Conservation (phyloP, 345 rosid species). For the Leavenworthia alabamica region DNA sequence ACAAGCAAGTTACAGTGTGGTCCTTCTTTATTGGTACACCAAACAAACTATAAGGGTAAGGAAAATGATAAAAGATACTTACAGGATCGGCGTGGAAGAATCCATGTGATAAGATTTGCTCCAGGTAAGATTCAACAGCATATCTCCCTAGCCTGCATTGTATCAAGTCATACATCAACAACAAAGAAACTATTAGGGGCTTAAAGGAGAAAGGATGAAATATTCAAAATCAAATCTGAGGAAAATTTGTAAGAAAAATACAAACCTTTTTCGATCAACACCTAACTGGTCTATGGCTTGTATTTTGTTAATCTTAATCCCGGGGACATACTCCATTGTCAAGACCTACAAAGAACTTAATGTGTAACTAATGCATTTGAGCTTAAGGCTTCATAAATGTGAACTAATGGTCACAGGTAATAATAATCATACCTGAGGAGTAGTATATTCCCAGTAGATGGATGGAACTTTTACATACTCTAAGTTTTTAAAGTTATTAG, state of each 20-base stretch:
- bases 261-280: slow-evolving; percentile 84
- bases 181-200: neutral
- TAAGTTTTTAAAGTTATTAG: slow-evolving; percentile 69
- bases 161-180: slow-evolving; percentile 7
- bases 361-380: neutral
- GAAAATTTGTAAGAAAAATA: too few species aligned
- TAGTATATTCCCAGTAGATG: slow-evolving; percentile 77
- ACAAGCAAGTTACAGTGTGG: neutral
- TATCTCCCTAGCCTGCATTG: slow-evolving; percentile 74
- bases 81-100: slow-evolving; percentile 99
- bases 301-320: slow-evolving; percentile 90
- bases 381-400: neutral
- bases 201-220: neutral
- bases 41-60: neutral
- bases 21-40: neutral
- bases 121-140: slow-evolving; percentile 98
- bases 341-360: slow-evolving; percentile 48
- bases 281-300: slow-evolving; percentile 87
- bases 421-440: slow-evolving; percentile 71
- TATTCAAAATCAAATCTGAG: too few species aligned
- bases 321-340: slow-evolving; percentile 99
- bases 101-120: slow-evolving; percentile 96
- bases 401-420: slow-evolving; percentile 2
- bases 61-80: slow-evolving; percentile 21
- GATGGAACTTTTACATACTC: slow-evolving; percentile 89